A percentile compares a stretch with the other conserved stretches of the same genome.
phyloP scores from a whole-genome alignment of 169 alveolate genomes.

The Miamiensis avidus region DNA sequence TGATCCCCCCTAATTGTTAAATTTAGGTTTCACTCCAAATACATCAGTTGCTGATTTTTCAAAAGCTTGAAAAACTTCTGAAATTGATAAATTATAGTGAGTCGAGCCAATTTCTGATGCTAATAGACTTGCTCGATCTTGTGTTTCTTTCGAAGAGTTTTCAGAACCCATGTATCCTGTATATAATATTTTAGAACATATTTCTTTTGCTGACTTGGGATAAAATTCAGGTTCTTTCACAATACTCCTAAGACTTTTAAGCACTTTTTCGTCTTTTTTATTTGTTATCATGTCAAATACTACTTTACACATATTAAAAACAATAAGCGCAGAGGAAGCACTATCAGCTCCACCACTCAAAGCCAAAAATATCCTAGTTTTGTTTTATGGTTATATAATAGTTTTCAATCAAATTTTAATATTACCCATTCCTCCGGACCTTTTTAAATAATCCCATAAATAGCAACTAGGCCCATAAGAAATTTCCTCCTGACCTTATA shows the following conservation, averaged over 20 bases:
- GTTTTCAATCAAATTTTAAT: no score
- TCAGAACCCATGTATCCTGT: conserved; percentile 70
- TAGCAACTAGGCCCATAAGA: conserved; percentile 80
- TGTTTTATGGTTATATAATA: no score
- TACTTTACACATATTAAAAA: conserved; percentile 46
- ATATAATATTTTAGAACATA: conserved; percentile 61
- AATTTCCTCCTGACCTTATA: conserved; percentile 53
- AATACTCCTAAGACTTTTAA: conserved; percentile 43
- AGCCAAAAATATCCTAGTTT: conserved; percentile 83
- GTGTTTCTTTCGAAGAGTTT: conserved; percentile 64
- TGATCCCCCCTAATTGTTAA: conserved; percentile 69
- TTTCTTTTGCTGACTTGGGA: conserved; percentile 73
- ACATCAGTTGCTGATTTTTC: conserved; percentile 15
- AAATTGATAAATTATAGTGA: conserved; percentile 62
- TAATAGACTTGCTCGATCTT: conserved; percentile 49
- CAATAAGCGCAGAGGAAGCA: conserved; percentile 60
- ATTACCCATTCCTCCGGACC: conserved; percentile 64
- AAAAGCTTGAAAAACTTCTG: conserved; percentile 49
- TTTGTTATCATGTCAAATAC: conserved; percentile 33
- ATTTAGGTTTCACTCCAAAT: conserved; percentile 28
- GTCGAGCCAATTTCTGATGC: conserved; percentile 75
- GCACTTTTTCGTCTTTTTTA: conserved; percentile 25
- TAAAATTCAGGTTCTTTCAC: conserved; percentile 45
- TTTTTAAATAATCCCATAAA: conserved; percentile 85
- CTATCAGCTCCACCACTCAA: conserved; percentile 92